A percentile compares a stretch with the other conserved stretches of the same genome.
Conservation (phyloP, 2,329 filamentous ascomycete genomes). For the Colletotrichum plurivorum region DNA sequence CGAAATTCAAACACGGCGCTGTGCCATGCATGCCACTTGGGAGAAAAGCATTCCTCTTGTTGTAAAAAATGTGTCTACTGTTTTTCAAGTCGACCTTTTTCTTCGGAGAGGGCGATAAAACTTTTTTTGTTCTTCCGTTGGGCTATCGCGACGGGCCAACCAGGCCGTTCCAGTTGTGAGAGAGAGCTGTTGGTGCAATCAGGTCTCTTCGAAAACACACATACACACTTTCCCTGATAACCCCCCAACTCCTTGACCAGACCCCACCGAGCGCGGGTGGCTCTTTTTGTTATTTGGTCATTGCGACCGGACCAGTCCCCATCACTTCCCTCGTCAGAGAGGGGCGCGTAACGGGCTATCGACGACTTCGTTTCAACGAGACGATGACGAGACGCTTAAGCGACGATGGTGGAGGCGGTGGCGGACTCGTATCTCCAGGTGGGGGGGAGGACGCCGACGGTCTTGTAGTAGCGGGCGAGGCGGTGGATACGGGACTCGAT, state of each 20-base stretch:
- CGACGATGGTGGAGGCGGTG: slow-evolving; percentile 93
- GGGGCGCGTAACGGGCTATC: not conserved
- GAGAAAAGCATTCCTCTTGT: slow-evolving; percentile 18
- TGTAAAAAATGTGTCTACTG: slow-evolving; percentile 18
- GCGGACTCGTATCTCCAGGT: slow-evolving; percentile 99
- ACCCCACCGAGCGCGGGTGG: slow-evolving; percentile 48
- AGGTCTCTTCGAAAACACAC: slow-evolving; percentile 51
- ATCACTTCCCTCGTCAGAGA: too few species aligned
- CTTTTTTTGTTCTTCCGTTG: slow-evolving; percentile 34
- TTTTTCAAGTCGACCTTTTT: slow-evolving; percentile 25
- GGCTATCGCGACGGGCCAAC: slow-evolving; percentile 25
- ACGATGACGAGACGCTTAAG: slow-evolving; percentile 70
- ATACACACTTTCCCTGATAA: slow-evolving; percentile 46
- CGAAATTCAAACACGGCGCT: not conserved
- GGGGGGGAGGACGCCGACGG: slow-evolving; percentile 85
- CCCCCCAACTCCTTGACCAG: slow-evolving; percentile 61
- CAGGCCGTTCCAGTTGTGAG: slow-evolving; percentile 28
- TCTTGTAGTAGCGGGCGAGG: slow-evolving; percentile 99
- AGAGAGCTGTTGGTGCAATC: slow-evolving; percentile 52
- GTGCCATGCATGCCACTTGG: slow-evolving; percentile 6
- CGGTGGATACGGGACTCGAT: slow-evolving; percentile 99
- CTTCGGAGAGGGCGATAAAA: slow-evolving; percentile 7
- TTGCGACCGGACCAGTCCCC: slow-evolving; percentile 20
- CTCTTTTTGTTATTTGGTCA: slow-evolving; percentile 36
- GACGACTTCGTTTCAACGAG: slow-evolving; percentile 28